Evolutionary conservation across 2,329 filamentous ascomycete species (phyloP).

Genomic region (Ambrosiella xylebori): DNA sequence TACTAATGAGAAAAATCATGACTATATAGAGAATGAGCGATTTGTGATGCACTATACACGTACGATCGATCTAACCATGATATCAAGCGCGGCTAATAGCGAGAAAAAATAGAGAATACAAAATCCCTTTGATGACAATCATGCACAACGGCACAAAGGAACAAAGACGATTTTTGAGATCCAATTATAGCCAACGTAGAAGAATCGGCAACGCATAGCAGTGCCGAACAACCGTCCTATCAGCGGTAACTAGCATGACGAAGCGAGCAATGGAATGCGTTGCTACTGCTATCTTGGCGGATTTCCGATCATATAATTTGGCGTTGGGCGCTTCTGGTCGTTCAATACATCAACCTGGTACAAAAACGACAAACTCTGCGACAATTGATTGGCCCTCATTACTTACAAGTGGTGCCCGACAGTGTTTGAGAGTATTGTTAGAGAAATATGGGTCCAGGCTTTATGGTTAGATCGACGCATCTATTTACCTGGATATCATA

Average conservation of each 20-base stretch:
- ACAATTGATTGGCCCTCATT: too few relatives aligned
- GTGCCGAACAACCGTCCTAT: not conserved
- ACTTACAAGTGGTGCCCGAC: too few relatives aligned
- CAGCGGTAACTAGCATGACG: not conserved
- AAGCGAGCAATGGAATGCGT: not conserved
- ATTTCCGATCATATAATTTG: too few relatives aligned
- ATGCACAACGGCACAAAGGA: too few relatives aligned
- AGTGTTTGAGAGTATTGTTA: too few relatives aligned
- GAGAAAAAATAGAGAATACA: not conserved
- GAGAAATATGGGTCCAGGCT: too few relatives aligned
- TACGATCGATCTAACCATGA: not conserved
- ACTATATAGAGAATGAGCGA: not conserved
- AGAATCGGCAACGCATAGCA: not conserved
- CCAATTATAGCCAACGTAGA: not conserved
- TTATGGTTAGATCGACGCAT: too few relatives aligned
- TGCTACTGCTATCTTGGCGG: too few relatives aligned
- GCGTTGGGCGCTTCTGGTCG: not conserved
- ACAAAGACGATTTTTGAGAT: not conserved
- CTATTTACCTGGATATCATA: too few relatives aligned
- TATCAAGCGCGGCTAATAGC: not conserved
- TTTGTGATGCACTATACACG: not conserved
- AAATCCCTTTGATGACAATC: too few relatives aligned
- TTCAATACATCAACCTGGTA: too few relatives aligned
- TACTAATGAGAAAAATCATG: not conserved
- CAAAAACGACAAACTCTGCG: too few relatives aligned